Conservation (phyloP, 352 stramenopile species). For the Phytopythium sindhum region DNA sequence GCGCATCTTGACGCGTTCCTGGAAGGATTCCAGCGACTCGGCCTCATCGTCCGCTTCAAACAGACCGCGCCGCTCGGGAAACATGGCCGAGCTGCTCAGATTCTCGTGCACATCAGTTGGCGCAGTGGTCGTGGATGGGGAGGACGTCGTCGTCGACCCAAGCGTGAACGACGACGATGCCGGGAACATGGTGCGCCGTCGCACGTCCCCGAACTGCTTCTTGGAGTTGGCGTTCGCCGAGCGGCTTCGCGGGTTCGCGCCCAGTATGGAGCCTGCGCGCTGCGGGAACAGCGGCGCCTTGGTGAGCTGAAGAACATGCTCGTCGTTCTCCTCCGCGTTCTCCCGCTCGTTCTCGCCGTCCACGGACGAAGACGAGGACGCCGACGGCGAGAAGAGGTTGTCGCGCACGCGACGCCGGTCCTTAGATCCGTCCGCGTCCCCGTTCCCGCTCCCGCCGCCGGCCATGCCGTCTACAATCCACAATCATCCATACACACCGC, state of each 20-base stretch:
- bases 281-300: conserved; percentile 10
- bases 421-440: not conserved
- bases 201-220: conserved; percentile 16
- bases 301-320: not conserved
- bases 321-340: not conserved
- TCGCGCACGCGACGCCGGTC: conserved; percentile 7
- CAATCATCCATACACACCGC: not conserved
- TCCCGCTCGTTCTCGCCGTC: not conserved
- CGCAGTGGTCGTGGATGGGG: conserved; percentile 6
- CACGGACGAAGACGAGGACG: conserved; percentile 10
- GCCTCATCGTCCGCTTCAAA: conserved; percentile 76
- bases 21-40: conserved; percentile 72
- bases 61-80: conserved; percentile 51
- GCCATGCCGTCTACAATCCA: conserved; percentile 2
- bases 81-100: not conserved
- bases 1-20: conserved; percentile 63
- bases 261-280: conserved; percentile 1
- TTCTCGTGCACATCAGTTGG: conserved; percentile 4
- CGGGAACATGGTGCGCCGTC: conserved; percentile 44
- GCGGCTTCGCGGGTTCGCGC: conserved; percentile 14
- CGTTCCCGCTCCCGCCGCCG: not conserved
- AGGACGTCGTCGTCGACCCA: conserved; percentile 6
- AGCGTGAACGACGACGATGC: conserved; percentile 20
- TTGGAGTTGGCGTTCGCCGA: conserved; percentile 24
- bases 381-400: conserved; percentile 12